Conservation (phyloP, 2,329 filamentous ascomycete species). For the Decorospora gaudefroyi region DNA sequence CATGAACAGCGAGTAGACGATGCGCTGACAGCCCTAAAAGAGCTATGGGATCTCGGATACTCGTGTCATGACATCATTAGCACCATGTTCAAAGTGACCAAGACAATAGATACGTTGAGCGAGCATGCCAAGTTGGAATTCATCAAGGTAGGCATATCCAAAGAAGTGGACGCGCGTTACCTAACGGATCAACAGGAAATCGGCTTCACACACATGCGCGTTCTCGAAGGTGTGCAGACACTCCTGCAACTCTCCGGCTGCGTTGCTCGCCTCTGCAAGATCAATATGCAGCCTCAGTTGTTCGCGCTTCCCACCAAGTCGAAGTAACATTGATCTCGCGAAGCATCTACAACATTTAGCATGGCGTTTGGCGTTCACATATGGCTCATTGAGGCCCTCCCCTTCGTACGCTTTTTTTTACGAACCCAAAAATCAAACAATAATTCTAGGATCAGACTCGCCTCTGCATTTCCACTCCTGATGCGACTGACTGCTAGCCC, state of each 20-base stretch:
- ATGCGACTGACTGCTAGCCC: neutral
- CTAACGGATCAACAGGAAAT: slow-evolving; percentile 65
- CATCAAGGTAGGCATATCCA: slow-evolving; percentile 62
- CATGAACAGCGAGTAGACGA: slow-evolving; percentile 89
- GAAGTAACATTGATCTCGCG: slow-evolving; percentile 11
- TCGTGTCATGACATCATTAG: slow-evolving; percentile 99
- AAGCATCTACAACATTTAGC: slow-evolving; percentile 36
- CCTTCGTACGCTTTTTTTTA: neutral
- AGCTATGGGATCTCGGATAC: slow-evolving; percentile 93
- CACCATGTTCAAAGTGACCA: slow-evolving; percentile 98
- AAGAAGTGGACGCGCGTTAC: neutral
- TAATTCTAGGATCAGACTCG: neutral
- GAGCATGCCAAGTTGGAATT: slow-evolving; percentile 97
- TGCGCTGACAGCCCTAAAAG: slow-evolving; percentile 81
- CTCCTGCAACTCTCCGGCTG: slow-evolving; percentile 92
- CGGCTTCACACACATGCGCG: slow-evolving; percentile 98
- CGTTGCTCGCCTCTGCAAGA: slow-evolving; percentile 84
- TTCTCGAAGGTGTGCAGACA: slow-evolving; percentile 96
- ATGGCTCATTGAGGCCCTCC: neutral
- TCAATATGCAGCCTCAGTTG: slow-evolving; percentile 92
- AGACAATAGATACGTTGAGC: slow-evolving; percentile 87
- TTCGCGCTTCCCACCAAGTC: slow-evolving; percentile 58
- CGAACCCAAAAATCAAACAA: no score
- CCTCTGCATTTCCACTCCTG: neutral
- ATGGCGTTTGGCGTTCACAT: slow-evolving; percentile 32